These are phyloP conservation scores for Cinchona pubescens DNA, from an alignment of 257 asterid genomes.

Conservation along the genomic window DNA sequence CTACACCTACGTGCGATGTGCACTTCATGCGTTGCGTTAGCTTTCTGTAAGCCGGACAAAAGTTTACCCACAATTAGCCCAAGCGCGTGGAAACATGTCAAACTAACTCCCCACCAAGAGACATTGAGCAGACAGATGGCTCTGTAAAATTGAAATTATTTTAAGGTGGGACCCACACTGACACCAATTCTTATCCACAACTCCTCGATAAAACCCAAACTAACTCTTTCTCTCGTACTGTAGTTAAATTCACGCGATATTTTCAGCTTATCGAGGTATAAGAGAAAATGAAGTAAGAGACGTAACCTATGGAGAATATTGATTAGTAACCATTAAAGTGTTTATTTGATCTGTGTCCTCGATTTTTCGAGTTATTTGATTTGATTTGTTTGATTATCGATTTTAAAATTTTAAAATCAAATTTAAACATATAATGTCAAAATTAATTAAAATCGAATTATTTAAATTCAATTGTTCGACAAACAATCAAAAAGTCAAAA, in stretches of 20 bases:
- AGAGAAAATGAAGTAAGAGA: constrained; percentile 5
- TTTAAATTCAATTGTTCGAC: too few species aligned
- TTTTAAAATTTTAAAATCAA: too few species aligned
- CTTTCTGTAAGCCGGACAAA: constrained; percentile 4
- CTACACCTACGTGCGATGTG: too few species aligned
- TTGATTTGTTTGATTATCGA: too few species aligned
- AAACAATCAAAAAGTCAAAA: too few species aligned
- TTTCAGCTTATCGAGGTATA: background rate
- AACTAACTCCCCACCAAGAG: background rate
- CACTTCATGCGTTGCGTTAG: constrained; percentile 19
- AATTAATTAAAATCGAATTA: too few species aligned
- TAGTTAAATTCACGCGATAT: background rate
- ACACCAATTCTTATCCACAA: constrained; percentile 14
- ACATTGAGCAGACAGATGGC: constrained; percentile 23
- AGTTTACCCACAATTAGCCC: background rate
- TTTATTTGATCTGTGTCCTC: too few species aligned
- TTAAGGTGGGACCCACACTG: constrained; percentile 20
- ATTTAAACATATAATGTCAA: too few species aligned
- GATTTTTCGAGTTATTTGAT: too few species aligned
- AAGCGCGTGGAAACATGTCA: constrained; percentile 6
- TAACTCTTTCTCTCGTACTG: background rate
- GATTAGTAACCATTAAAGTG: too few species aligned
- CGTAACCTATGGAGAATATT: too few species aligned
- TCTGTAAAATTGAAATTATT: background rate
- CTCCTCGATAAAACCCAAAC: background rate